Conservation (phyloP, 2,329 filamentous ascomycete species). For the Eutypella sp. region DNA sequence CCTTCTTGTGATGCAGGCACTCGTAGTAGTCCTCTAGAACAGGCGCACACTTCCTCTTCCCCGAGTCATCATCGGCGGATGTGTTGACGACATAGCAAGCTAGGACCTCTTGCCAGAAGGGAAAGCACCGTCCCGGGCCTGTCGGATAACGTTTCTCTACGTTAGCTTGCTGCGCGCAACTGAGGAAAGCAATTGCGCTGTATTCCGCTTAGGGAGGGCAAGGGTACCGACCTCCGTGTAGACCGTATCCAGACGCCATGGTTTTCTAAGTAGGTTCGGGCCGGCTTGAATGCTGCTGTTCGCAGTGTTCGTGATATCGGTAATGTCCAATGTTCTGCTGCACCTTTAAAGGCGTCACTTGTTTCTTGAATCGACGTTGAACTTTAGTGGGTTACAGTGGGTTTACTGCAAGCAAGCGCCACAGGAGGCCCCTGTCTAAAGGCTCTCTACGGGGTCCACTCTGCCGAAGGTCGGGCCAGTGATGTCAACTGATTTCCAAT, state of each 20-base stretch:
- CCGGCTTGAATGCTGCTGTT: neutral
- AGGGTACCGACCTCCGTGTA: constrained; percentile 65
- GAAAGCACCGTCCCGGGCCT: constrained; percentile 81
- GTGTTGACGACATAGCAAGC: constrained; percentile 98
- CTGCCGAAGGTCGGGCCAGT: neutral
- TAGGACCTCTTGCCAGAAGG: constrained; percentile 99
- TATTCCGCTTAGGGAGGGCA: too few relatives aligned
- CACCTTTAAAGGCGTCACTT: neutral
- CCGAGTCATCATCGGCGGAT: constrained; percentile 67
- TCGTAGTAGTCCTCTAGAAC: constrained; percentile 96
- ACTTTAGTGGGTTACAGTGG: neutral
- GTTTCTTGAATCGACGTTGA: neutral
- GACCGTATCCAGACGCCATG: constrained; percentile 81
- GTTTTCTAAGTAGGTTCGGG: constrained; percentile 17
- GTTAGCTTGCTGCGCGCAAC: too few relatives aligned
- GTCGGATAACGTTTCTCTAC: constrained; percentile 11
- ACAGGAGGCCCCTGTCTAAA: neutral
- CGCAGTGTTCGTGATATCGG: too few relatives aligned
- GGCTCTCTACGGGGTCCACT: too few relatives aligned
- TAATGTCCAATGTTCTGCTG: too few relatives aligned
- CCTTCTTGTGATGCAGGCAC: constrained; percentile 97
- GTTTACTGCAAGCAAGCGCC: neutral
- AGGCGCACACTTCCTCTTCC: constrained; percentile 82
- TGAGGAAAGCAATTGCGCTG: constrained; percentile 8
- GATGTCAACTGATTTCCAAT: neutral